Conservation (phyloP, 495 filamentous ascomycete species). For the Umbilicaria muhlenbergii region DNA sequence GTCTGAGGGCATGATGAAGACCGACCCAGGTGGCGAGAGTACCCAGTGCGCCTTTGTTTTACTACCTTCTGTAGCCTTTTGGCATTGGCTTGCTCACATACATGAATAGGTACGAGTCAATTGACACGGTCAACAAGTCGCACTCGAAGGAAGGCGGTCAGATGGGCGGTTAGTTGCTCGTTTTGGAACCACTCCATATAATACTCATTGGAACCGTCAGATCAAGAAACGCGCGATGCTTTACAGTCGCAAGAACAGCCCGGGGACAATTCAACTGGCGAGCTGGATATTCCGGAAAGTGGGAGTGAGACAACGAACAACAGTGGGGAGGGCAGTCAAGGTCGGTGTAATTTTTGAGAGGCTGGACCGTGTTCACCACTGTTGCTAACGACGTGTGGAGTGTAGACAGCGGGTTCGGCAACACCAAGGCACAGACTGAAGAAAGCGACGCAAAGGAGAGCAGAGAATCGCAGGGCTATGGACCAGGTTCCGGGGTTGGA, state of each 20-base stretch:
- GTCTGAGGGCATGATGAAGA: conserved; percentile 34
- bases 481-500: conserved; percentile 38
- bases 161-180: conserved; percentile 30
- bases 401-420: conserved; percentile 4
- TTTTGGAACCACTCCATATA: background rate
- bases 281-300: too few species aligned
- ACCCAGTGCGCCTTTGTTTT: conserved; percentile 33
- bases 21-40: conserved; percentile 44
- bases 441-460: conserved; percentile 23
- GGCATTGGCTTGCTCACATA: background rate
- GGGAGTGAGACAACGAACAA: too few species aligned
- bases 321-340: too few species aligned
- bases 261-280: too few species aligned
- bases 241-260: too few species aligned
- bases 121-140: conserved; percentile 28
- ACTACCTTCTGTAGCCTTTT: background rate
- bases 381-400: background rate
- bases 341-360: background rate
- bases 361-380: background rate
- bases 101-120: conserved; percentile 43
- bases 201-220: background rate
- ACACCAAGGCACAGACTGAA: conserved; percentile 14
- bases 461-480: conserved; percentile 45
- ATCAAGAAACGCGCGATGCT: too few species aligned
- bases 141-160: conserved; percentile 43